Evolutionary conservation across 2,329 filamentous ascomycete genomes (phyloP).

Genomic region (Blastomyces percursus): DNA sequence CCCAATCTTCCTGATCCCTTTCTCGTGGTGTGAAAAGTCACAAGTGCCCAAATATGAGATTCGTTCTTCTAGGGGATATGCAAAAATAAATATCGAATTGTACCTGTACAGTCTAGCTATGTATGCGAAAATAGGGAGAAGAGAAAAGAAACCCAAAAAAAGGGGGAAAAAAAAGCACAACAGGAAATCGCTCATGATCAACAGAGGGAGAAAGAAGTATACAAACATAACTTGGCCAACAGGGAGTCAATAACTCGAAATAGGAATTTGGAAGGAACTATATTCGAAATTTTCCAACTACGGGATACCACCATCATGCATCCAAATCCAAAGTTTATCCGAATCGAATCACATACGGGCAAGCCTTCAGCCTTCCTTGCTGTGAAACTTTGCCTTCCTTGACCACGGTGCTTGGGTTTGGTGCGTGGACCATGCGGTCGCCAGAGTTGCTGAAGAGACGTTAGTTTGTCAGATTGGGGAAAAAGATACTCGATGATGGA

Average conservation of each 20-base stretch:
- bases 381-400: neutral
- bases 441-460: neutral
- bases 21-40: too few species aligned
- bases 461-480: neutral
- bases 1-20: too few species aligned
- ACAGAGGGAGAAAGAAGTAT: neutral
- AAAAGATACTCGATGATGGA: neutral
- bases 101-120: neutral
- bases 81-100: neutral
- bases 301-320: neutral
- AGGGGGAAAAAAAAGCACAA: neutral
- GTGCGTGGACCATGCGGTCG: neutral
- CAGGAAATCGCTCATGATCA: neutral
- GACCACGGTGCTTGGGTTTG: neutral
- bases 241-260: neutral
- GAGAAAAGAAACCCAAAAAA: neutral
- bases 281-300: neutral
- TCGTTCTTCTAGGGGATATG: neutral
- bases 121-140: neutral
- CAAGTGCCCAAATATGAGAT: neutral
- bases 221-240: neutral
- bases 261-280: neutral
- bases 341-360: constrained; percentile 1
- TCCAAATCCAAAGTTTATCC: neutral
- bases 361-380: neutral